Base-by-base conservation (phyloP, 2,329 filamentous ascomycete species). In the Fusarium concolor region DNA sequence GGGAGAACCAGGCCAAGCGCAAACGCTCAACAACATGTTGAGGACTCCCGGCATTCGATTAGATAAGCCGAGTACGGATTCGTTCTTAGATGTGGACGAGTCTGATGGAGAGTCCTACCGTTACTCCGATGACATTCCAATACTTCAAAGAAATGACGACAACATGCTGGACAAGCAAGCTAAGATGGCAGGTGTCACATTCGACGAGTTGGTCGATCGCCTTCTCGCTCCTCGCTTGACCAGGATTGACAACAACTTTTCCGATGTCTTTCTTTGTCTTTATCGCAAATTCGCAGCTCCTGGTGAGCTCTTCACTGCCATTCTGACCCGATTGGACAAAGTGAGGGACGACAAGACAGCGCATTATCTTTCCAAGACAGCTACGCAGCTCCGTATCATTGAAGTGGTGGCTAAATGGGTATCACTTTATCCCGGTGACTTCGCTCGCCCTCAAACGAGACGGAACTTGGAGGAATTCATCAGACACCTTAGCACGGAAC, bases 231-330 rank as follows among this genome's bases (percentile, higher is more conserved):
- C 92, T 65, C 92, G 92, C 35, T 90, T 95, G 81, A 94, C 92
- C 28, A 94, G 93, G 75, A 86, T 90, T n/a, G 96, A 98, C 76
- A 86, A 87, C 59, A 97, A 97, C 78, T 99, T 97, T 75, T 87
- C 88, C 2, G 89, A 94, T 43, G 90, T 97, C 18, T 98, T 98
- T 74, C 84, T 98, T 29, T 97, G 95, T 68, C 83, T 98, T 15
- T 98, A 98, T 79, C 91, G 96, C 65, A 96, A 96, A 77, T 98
- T 99, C 76, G 92, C 93, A 6, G 88, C 94, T 3, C 96, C 96
- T 0, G 86, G 87, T 11, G 87, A 91, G 68, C 85, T 99, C 6
- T 88, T 98, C 52, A 86, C 89, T 39, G 89, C 92, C 10, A 91
- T 98, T 43, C 84, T 97, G 39, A 85, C 90, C 59, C 89, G 92